phyloP scores from a whole-genome alignment of 495 filamentous ascomycete genomes.

The Baudoinia panamericana region DNA sequence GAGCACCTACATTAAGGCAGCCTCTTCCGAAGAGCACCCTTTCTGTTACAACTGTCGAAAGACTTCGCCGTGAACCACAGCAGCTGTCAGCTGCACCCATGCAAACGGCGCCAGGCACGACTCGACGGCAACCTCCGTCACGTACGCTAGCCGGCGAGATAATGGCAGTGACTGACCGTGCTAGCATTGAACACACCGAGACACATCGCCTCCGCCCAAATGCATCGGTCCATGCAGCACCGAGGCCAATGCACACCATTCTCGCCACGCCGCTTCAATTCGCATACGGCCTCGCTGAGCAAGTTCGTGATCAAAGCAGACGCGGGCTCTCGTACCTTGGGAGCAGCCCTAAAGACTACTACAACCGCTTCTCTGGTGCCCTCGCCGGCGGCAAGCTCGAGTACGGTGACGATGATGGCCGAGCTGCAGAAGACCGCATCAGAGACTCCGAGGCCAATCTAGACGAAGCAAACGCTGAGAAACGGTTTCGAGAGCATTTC shows the following conservation, averaged over 20 bases:
- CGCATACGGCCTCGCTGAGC: conserved; percentile 73
- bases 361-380: conserved; percentile 95
- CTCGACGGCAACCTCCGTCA: conserved; percentile 5
- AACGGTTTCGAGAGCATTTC: conserved; percentile 82
- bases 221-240: too few species aligned
- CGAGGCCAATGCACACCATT: conserved; percentile 43
- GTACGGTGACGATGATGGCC: conserved; percentile 62
- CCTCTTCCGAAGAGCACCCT: conserved; percentile 2
- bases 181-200: too few species aligned
- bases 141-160: neutral
- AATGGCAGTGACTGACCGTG: too few species aligned
- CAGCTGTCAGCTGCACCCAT: neutral
- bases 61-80: conserved; percentile 28
- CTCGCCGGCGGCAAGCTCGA: conserved; percentile 85
- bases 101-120: neutral
- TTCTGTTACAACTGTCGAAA: conserved; percentile 15
- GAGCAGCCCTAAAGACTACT: conserved; percentile 91
- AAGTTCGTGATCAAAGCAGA: conserved; percentile 60
- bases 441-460: conserved; percentile 55
- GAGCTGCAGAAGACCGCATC: conserved; percentile 47
- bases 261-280: conserved; percentile 54
- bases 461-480: conserved; percentile 44
- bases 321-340: conserved; percentile 78
- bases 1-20: conserved; percentile 39
- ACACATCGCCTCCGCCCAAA: too few species aligned